Base-by-base conservation (phyloP, 192 early-diverging fungal genomes). In the Allomyces javanicus region DNA sequence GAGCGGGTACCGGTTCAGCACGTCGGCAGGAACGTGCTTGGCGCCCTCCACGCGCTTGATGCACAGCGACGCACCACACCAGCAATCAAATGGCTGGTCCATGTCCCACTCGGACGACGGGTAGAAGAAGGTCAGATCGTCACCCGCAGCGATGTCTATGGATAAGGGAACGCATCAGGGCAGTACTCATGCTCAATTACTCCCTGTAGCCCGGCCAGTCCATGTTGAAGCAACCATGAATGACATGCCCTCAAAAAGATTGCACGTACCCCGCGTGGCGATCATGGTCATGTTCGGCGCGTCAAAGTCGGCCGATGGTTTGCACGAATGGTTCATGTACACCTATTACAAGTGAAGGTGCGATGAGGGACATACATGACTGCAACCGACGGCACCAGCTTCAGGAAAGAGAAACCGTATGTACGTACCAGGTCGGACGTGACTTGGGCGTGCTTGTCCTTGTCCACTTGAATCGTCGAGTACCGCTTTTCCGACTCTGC, bases 81-180 rank as follows among this genome's bases (percentile, higher is more conserved):
- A 81, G 68, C 81, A 83, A 24, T 73, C 67, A 65, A 83, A 83
- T 10, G 81, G 78, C 71, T 83, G 77, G 70, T 75, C 79, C 81
- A 81, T 83, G 62, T 83, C 81, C 81, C 81, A 83, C 67, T 82
- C 81, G 61, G 79, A 80, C 24, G 81, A 78, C 44, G 79, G 79
- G 67, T 83, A 83, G 68, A 81, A 81, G 69, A 83, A 80, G 14
- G 77, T 76, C 55, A 80, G 24, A 65, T 76, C 80, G 66, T 81
- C 79, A 25, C 81, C 79, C 61, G 66, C 72, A 44, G 72, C 71
- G 43, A 83, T 63, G 24, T 77, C 77, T 24, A 66, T 71, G 55
- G 17, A 58, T 9, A 0, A 40, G 4, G 33, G 33, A 40, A 40
- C 9, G 33, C 26, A 40, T 40, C 0, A 7, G 33, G 9, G 2